These are phyloP conservation scores for Thymus quinquecostatus DNA, from an alignment of 257 asterid genomes.

Conservation along the genomic window DNA sequence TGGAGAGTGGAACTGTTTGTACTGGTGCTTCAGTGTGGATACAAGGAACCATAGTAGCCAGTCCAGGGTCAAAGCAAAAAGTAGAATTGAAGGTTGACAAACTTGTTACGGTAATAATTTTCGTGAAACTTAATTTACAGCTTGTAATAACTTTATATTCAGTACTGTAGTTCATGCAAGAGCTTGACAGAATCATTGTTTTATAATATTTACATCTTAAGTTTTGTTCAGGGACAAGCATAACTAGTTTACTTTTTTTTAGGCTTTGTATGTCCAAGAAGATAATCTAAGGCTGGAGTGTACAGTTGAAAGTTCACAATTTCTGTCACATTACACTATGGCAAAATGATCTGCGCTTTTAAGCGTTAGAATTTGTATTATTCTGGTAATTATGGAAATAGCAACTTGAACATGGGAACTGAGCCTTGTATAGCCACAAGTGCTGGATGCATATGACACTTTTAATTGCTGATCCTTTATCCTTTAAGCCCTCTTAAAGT, in stretches of 20 bases:
- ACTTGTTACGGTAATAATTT: conserved; percentile 66
- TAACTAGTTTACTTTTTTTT: neutral
- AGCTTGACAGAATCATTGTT: conserved; percentile 5
- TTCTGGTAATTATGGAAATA: conserved; percentile 13
- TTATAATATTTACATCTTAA: neutral
- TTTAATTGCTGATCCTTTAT: neutral
- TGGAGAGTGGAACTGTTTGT: conserved; percentile 69
- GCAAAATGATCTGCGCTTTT: neutral
- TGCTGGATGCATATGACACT: neutral
- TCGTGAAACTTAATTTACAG: conserved; percentile 10
- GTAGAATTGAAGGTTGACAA: conserved; percentile 87
- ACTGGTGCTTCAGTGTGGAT: conserved; percentile 92
- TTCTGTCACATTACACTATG: conserved; percentile 3
- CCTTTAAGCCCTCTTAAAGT: conserved; percentile 15
- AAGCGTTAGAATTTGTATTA: conserved; percentile 2
- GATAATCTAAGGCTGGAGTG: conserved; percentile 23
- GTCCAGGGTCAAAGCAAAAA: conserved; percentile 97
- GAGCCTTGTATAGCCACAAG: conserved; percentile 10
- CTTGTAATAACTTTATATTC: neutral
- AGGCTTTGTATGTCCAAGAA: conserved; percentile 22
- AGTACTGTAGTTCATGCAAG: conserved; percentile 2
- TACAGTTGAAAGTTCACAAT: neutral
- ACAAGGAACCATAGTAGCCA: conserved; percentile 74
- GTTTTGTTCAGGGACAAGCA: conserved; percentile 16
- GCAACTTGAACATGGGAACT: conserved; percentile 18